Evolutionary conservation across 352 stramenopile genomes (phyloP).

Genomic region (Phytophthora idaei): DNA sequence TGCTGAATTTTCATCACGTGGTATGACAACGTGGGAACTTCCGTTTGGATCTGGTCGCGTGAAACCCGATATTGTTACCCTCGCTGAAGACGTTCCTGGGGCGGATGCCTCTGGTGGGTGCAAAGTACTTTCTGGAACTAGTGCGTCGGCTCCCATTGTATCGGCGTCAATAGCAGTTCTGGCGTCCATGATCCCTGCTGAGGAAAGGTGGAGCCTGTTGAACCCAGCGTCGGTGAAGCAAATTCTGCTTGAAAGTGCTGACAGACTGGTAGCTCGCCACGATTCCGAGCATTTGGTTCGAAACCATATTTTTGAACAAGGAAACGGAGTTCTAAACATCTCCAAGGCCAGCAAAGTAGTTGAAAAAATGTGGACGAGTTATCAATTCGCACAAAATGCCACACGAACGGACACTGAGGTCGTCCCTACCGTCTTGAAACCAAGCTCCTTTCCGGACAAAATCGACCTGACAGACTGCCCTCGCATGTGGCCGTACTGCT

Average conservation of each 20-base stretch:
- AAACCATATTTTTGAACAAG: slow-evolving; percentile 89
- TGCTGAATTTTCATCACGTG: slow-evolving; percentile 80
- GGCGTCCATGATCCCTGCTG: slow-evolving; percentile 65
- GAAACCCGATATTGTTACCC: slow-evolving; percentile 85
- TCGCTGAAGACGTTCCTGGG: slow-evolving; percentile 71
- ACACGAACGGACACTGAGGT: slow-evolving; percentile 8
- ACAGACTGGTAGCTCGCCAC: slow-evolving; percentile 42
- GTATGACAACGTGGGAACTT: slow-evolving; percentile 89
- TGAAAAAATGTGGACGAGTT: slow-evolving; percentile 41
- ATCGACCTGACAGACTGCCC: slow-evolving; percentile 82
- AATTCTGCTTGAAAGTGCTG: slow-evolving; percentile 62
- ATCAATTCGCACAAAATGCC: slow-evolving; percentile 31
- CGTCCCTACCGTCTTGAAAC: slow-evolving; percentile 25
- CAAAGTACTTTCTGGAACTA: slow-evolving; percentile 80
- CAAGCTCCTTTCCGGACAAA: slow-evolving; percentile 63
- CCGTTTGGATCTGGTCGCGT: slow-evolving; percentile 81
- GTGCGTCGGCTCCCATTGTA: slow-evolving; percentile 84
- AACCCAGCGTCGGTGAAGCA: slow-evolving; percentile 79
- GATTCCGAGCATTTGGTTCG: slow-evolving; percentile 52
- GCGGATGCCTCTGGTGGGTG: slow-evolving; percentile 57
- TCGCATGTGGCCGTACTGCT: slow-evolving; percentile 89
- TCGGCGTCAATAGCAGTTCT: slow-evolving; percentile 78
- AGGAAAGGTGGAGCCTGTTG: slow-evolving; percentile 58
- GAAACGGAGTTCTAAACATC: slow-evolving; percentile 76
- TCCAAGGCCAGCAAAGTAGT: slow-evolving; percentile 57